These are phyloP conservation scores for Myotisia sp. DNA, from an alignment of 2,329 filamentous ascomycete species.

Conservation along the genomic window DNA sequence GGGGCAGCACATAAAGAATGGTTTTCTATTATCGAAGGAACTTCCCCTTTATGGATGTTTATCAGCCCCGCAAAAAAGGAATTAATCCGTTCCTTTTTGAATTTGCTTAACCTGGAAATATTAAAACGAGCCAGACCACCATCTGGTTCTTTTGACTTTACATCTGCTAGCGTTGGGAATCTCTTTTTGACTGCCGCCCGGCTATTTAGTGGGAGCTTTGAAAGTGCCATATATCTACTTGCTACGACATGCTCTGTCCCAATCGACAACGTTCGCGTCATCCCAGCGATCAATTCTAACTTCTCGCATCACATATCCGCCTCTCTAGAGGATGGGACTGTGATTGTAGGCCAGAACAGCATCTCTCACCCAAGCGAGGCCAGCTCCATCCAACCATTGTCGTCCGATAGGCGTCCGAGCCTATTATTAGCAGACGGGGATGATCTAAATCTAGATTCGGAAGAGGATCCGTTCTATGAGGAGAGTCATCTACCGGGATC, in stretches of 20 bases:
- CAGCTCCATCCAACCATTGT: conserved; percentile 33
- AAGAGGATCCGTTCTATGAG: conserved; percentile 21
- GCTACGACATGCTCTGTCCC: conserved; percentile 78
- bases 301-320: conserved; percentile 92
- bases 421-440: conserved; percentile 22
- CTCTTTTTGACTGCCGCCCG: conserved; percentile 71
- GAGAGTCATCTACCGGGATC: conserved; percentile 45
- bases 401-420: conserved; percentile 21
- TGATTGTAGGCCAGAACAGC: conserved; percentile 82
- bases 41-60: conserved; percentile 58
- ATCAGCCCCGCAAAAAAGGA: conserved; percentile 61
- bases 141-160: conserved; percentile 62
- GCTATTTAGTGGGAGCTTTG: conserved; percentile 82
- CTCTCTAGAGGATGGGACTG: conserved; percentile 56
- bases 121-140: conserved; percentile 58
- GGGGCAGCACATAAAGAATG: conserved; percentile 58
- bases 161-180: conserved; percentile 62
- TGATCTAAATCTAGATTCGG: conserved; percentile 18
- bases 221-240: conserved; percentile 81
- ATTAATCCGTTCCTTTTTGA: conserved; percentile 62
- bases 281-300: conserved; percentile 87
- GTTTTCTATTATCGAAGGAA: conserved; percentile 76
- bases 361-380: conserved; percentile 71
- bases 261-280: conserved; percentile 53
- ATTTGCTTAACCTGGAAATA: conserved; percentile 62